A percentile compares a stretch with the other conserved stretches of the same genome.
Conservation (phyloP, 768 basidiomycete species). For the Kwoniella dejecticola region DNA sequence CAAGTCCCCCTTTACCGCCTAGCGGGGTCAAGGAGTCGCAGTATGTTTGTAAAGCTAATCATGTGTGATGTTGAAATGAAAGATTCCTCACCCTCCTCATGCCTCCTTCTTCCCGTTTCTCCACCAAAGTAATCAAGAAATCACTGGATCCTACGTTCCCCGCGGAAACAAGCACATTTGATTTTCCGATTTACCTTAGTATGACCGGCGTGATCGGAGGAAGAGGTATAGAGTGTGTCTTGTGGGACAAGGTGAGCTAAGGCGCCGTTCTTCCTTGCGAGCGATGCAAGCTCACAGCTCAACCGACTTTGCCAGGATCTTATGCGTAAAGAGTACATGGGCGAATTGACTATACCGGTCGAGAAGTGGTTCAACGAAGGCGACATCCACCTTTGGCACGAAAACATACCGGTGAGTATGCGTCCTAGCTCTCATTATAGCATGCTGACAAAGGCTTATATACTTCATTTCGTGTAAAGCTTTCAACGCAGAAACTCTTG, state of each 20-base stretch:
- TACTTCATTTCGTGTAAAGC: constrained; percentile 56
- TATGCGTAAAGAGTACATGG: constrained; percentile 87
- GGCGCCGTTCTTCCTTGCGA: not conserved
- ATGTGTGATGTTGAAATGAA: not conserved
- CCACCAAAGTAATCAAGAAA: constrained; percentile 76
- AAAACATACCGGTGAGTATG: constrained; percentile 68
- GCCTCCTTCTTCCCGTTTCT: constrained; percentile 67
- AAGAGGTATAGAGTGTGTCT: constrained; percentile 69
- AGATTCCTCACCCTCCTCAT: constrained; percentile 63
- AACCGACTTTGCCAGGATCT: constrained; percentile 59
- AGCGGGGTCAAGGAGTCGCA: no score
- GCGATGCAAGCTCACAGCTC: not conserved
- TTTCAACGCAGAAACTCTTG: constrained; percentile 58
- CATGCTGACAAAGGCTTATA: not conserved
- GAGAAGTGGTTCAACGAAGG: constrained; percentile 74
- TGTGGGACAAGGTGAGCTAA: constrained; percentile 78
- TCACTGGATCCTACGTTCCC: constrained; percentile 69
- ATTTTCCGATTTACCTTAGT: constrained; percentile 80
- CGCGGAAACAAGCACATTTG: constrained; percentile 77
- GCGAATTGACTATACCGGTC: constrained; percentile 76
- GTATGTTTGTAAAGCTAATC: no score
- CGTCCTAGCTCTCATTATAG: no score
- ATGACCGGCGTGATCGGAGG: constrained; percentile 59
- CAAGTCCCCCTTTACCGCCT: not conserved
- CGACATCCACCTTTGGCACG: constrained; percentile 60